A percentile compares a stretch with the other conserved stretches of the same genome.
Evolutionary conservation across 208 protist species (phyloP).

Genomic region (Histomonas meleagridis): DNA sequence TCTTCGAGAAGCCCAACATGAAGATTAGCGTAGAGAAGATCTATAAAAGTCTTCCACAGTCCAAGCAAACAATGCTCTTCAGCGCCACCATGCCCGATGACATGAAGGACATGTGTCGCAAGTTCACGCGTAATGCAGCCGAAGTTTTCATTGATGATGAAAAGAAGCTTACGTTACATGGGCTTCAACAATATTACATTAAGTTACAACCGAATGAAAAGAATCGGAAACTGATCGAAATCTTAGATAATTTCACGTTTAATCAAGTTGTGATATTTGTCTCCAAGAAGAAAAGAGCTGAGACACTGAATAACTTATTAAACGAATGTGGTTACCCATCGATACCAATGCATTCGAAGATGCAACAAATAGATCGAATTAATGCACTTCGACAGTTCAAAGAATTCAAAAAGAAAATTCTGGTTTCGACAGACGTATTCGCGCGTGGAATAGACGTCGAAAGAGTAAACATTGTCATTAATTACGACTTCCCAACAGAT

Average conservation of each 20-base stretch:
- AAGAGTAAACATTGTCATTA: conserved; percentile 93
- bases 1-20: conserved; percentile 68
- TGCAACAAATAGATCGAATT: conserved; percentile 74
- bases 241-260: conserved; percentile 94
- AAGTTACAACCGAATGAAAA: conserved; percentile 87
- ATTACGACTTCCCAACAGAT: conserved; percentile 96
- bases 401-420: conserved; percentile 83
- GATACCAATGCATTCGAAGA: conserved; percentile 76
- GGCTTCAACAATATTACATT: conserved; percentile 93
- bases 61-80: conserved; percentile 98
- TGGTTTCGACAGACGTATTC: conserved; percentile 96
- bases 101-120: conserved; percentile 77
- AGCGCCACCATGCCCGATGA: conserved; percentile 93
- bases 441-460: conserved; percentile 98
- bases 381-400: conserved; percentile 76
- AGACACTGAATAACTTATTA: conserved; percentile 78
- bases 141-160: conserved; percentile 94
- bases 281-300: conserved; percentile 70
- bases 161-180: conserved; percentile 91
- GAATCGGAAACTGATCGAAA: conserved; percentile 81
- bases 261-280: conserved; percentile 99
- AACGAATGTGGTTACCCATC: conserved; percentile 81
- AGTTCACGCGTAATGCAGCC: conserved; percentile 83
- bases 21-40: conserved; percentile 89
- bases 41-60: conserved; percentile 80